Base-by-base conservation (phyloP, 345 rosid species). In the Rhizophora mangle region DNA sequence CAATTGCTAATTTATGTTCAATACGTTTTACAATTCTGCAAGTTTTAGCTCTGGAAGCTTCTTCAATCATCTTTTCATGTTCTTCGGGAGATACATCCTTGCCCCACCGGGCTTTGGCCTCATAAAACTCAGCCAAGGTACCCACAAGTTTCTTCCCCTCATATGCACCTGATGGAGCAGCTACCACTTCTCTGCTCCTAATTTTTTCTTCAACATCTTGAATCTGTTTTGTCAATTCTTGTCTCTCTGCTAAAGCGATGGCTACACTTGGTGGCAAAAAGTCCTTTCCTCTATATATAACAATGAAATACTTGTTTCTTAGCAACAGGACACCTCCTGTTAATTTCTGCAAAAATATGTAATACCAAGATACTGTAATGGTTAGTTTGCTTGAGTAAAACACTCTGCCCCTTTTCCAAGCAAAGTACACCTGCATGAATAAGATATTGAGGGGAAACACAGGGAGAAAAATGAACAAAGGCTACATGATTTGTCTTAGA, bases 21-120 rank as follows among this genome's bases (percentile, higher is more conserved):
- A 88, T 74, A 57, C 81, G 81, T 74, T 82, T 92, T 70, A 92
- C 85, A 52, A 88, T 83, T 78, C 92, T 86, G 56, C 79, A 83
- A 72, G 68, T 80, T 74, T 86, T 85, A 37, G 88, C 78, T 81
- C 83, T 86, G 79, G 93, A 80, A 75, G 88, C 96, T 79, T 95
- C 97, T 80, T 92, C 88, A 26, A 89, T 73, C 96, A 95, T 92
- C 83, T 85, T 88, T 83, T 88, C 88, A 72, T 82, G 96, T 64
- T 90, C 97, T 70, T 90, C 88, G 0, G 85, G 71, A 74, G 96
- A 82, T 77, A 87, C 77, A 27, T 87, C 89, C 80, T 85, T 87
- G 60, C 99, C 97, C 97, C 96, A 95, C 49, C 89, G 86, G 9
- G 96, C 85, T 84, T 92, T 96, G 82, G 96, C 97, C 86, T 95